A percentile compares a stretch with the other conserved stretches of the same genome.
Evolutionary conservation across 2,329 filamentous ascomycete genomes (phyloP).

Genomic region (Fusarium sp.): DNA sequence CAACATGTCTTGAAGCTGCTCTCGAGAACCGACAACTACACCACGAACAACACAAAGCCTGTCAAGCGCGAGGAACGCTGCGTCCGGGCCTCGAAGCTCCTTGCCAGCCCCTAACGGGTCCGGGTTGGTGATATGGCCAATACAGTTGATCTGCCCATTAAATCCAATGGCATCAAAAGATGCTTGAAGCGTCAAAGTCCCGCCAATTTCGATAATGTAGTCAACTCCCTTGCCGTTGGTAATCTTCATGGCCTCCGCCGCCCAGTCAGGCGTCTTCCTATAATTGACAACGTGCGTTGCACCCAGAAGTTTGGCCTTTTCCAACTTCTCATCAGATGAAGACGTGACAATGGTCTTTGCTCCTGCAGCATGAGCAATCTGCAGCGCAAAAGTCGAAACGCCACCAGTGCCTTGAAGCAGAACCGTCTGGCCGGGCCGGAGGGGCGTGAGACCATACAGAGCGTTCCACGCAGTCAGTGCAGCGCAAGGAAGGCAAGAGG

Average conservation of each 20-base stretch:
- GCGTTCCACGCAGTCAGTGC: slow-evolving; percentile 34
- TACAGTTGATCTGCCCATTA: slow-evolving; percentile 11
- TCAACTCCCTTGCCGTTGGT: slow-evolving; percentile 26
- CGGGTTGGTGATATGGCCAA: slow-evolving; percentile 21
- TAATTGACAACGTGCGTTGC: slow-evolving; percentile 29
- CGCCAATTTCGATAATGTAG: slow-evolving; percentile 18
- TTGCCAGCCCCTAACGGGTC: slow-evolving; percentile 16
- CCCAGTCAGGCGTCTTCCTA: slow-evolving; percentile 20
- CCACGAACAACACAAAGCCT: slow-evolving; percentile 20
- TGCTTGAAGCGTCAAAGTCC: slow-evolving; percentile 18
- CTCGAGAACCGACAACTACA: slow-evolving; percentile 28
- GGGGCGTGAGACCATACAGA: slow-evolving; percentile 11
- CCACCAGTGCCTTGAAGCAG: slow-evolving; percentile 53
- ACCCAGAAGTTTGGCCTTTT: slow-evolving; percentile 19
- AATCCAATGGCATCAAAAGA: slow-evolving; percentile 19
- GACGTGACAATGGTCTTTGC: slow-evolving; percentile 42
- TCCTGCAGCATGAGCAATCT: slow-evolving; percentile 23
- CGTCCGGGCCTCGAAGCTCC: slow-evolving; percentile 15
- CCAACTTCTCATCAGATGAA: slow-evolving; percentile 31
- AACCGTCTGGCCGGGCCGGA: slow-evolving; percentile 52
- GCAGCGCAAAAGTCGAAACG: slow-evolving; percentile 20
- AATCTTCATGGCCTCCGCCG: slow-evolving; percentile 17
- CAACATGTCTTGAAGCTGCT: slow-evolving; percentile 28
- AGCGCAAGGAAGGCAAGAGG: slow-evolving; percentile 27
- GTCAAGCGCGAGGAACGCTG: slow-evolving; percentile 20